Conservation (phyloP, 1,139 yeast genomes). For the Debaryomycetaceae sp. region DNA sequence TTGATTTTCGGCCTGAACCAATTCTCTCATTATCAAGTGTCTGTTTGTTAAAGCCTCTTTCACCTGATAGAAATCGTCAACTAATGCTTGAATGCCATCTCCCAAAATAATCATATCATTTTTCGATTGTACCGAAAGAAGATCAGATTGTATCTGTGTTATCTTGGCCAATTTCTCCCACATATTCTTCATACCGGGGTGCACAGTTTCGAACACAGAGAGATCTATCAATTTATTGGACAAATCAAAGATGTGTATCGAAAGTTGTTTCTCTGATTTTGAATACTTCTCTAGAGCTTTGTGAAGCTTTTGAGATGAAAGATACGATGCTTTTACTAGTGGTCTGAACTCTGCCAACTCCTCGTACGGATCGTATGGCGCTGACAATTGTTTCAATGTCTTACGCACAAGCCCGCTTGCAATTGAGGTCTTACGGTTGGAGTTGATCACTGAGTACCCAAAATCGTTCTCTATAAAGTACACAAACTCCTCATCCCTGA, state of each 20-base stretch:
- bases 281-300: slow-evolving; percentile 53
- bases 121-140: slow-evolving; percentile 69
- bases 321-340: slow-evolving; percentile 71
- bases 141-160: slow-evolving; percentile 68
- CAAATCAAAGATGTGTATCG: slow-evolving; percentile 58
- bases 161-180: slow-evolving; percentile 79
- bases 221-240: slow-evolving; percentile 54
- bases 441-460: slow-evolving; percentile 66
- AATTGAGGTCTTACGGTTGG: slow-evolving; percentile 52
- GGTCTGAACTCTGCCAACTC: slow-evolving; percentile 87
- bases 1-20: slow-evolving; percentile 71
- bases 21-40: slow-evolving; percentile 87
- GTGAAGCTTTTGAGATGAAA: slow-evolving; percentile 54
- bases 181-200: slow-evolving; percentile 71
- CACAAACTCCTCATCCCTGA: slow-evolving; percentile 84
- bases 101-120: slow-evolving; percentile 73
- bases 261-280: slow-evolving; percentile 53
- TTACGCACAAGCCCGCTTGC: slow-evolving; percentile 84
- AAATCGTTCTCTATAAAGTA: slow-evolving; percentile 87
- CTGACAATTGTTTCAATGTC: slow-evolving; percentile 85
- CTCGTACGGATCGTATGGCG: slow-evolving; percentile 83
- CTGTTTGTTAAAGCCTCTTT: slow-evolving; percentile 93
- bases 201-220: slow-evolving; percentile 49
- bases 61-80: slow-evolving; percentile 77
- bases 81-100: slow-evolving; percentile 65